Evolutionary conservation across 2,329 filamentous ascomycete species (phyloP), one percentile per base, ranked within the genome.

Genomic region (Aurifilum marmelostoma): DNA sequence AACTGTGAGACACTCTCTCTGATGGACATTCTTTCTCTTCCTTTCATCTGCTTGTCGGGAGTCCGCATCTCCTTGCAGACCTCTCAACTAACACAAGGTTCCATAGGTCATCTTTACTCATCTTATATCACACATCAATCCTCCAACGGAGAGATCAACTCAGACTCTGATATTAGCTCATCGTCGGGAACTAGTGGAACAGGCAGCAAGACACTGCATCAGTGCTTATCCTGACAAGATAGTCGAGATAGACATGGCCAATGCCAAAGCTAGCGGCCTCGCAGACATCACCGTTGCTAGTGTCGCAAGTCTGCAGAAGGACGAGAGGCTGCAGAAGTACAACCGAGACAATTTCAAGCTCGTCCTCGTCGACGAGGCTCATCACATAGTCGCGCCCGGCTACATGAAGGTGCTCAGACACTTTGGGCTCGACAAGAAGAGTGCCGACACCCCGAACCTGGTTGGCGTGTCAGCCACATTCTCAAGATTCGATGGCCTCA

Each of bases 241-340:
- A 4, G 88, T 98, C 58, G 95, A 98, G 71, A 90, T 99, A 67
- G 96, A 99, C 78, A 97, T 98, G 94, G 94, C 92, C 43, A 87
- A 86, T 59, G 82, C 88, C 62, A 89, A 91, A 73, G 92, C 95
- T 2, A 90, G 90, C 3, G 95, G 95, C 8, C 79, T 82, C 1
- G 95, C 94, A 67, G 95, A 99, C 79, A 97, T 99, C 73, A 97
- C 95, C 11, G 86, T 99, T 65, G 96, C 95, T 59, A 97, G 95
- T 43, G 86, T 99, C 47, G 90, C 91, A 75, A 97, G 93, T 78
- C 89, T 99, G 74, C 88, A 85, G 9, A 97, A 92, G 6, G 87
- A 88, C 16, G 87, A 90, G 65, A 88, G 96, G 1, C 85, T 98
- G n/a, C 76, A 79, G 47, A 97, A 97, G 76, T 98, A 95, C 75